Percentiles rank a stretch among this genome's conserved stretches.
Conservation (phyloP, 805 yeast species). For the Wickerhamomyces hampshirensis region DNA sequence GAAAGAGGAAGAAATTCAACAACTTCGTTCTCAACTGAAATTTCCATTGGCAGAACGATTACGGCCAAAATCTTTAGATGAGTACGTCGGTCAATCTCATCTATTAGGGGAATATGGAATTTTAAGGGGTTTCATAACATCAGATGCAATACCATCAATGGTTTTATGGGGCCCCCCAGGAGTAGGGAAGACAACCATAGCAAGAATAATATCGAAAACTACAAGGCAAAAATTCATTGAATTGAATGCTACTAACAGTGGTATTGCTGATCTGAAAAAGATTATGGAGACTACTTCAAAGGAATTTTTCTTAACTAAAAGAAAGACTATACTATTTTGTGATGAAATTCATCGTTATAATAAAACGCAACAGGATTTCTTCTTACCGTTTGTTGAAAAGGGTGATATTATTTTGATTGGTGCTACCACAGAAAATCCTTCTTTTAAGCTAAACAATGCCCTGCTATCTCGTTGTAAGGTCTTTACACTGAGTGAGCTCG, state of each 20-base stretch:
- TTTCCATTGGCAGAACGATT: conserved; percentile 68
- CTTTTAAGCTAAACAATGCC: conserved; percentile 76
- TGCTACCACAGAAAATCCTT: conserved; percentile 97
- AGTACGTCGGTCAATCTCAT: conserved; percentile 84
- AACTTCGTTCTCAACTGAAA: conserved; percentile 12
- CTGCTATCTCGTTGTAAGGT: conserved; percentile 80
- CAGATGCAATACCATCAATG: conserved; percentile 74
- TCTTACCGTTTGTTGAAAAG: conserved; percentile 77
- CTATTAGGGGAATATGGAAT: conserved; percentile 62
- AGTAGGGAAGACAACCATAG: conserved; percentile 83
- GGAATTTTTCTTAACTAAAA: conserved; percentile 35
- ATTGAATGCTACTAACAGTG: conserved; percentile 77
- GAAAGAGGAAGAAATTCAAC: conserved; percentile 15
- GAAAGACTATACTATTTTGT: conserved; percentile 69
- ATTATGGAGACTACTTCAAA: conserved; percentile 42
- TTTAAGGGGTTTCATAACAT: conserved; percentile 56
- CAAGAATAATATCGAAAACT: conserved; percentile 40
- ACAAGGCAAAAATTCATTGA: conserved; percentile 56
- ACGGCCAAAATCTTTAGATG: conserved; percentile 68
- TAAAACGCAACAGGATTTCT: conserved; percentile 81
- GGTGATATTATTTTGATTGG: conserved; percentile 84
- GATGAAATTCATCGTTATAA: conserved; percentile 93
- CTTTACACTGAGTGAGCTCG: conserved; percentile 58
- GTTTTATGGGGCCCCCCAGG: conserved; percentile 96
- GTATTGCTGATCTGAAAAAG: conserved; percentile 59